Conservation (phyloP, 371 early-diverging fungal genomes). For the Catenaria anguillulae region DNA sequence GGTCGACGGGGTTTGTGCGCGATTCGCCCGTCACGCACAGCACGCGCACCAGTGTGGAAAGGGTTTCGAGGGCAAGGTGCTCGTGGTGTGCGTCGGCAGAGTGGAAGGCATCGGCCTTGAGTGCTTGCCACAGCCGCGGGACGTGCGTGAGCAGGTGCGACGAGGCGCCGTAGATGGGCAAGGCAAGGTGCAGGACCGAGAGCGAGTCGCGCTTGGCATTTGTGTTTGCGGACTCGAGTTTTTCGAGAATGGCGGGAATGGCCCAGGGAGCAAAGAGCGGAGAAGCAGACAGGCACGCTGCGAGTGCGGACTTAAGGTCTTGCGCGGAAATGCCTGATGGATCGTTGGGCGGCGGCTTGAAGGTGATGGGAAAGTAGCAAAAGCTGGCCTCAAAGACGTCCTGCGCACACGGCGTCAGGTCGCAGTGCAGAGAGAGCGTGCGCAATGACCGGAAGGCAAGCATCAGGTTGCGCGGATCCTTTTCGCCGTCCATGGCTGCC, state of each 20-base stretch:
- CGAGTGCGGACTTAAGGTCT: constrained; percentile 47
- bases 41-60: constrained; percentile 33
- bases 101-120: constrained; percentile 7
- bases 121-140: constrained; percentile 1
- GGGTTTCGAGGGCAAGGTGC: constrained; percentile 72
- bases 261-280: constrained; percentile 61
- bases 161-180: constrained; percentile 7
- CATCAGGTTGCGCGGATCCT: constrained; percentile 89
- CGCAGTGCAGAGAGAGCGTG: constrained; percentile 46
- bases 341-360: constrained; percentile 85
- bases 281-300: constrained; percentile 50
- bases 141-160: constrained; percentile 1
- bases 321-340: constrained; percentile 83
- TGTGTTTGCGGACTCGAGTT: constrained; percentile 64
- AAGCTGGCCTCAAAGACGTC: constrained; percentile 88
- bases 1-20: constrained; percentile 16
- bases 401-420: constrained; percentile 53
- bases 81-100: constrained; percentile 14
- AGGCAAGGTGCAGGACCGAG: constrained; percentile 6
- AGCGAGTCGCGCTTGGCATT: constrained; percentile 58
- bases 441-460: constrained; percentile 61
- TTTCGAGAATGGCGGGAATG: constrained; percentile 73
- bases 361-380: constrained; percentile 98
- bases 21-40: constrained; percentile 8
- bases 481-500: constrained; percentile 86